Evolutionary conservation across 1,284 basidiomycete species (phyloP).

Genomic region (Fomitiporia mediterranea): DNA sequence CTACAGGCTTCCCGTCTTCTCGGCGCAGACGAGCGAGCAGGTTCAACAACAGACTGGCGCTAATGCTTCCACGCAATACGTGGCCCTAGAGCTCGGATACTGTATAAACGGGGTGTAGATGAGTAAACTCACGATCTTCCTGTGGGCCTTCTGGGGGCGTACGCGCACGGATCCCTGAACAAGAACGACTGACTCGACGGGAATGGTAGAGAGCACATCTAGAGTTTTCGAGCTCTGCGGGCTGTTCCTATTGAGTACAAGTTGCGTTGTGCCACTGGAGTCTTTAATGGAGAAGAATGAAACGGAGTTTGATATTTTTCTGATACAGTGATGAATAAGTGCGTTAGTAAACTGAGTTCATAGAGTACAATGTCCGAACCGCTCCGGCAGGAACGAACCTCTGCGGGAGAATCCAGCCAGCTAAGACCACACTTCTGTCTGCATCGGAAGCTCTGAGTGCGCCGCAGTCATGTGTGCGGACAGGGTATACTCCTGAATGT

Average conservation of each 20-base stretch:
- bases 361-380: constrained; percentile 20
- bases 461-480: constrained; percentile 63
- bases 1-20: neutral
- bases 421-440: constrained; percentile 59
- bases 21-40: neutral
- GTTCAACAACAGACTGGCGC: neutral
- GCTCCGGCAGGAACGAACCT: constrained; percentile 47
- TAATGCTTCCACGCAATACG: neutral
- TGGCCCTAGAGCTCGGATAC: constrained; percentile 1
- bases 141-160: constrained; percentile 59
- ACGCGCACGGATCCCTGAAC: constrained; percentile 65
- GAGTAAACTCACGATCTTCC: constrained; percentile 30
- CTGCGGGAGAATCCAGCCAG: constrained; percentile 75
- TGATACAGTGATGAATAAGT: constrained; percentile 33
- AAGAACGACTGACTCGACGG: constrained; percentile 73
- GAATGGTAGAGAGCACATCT: constrained; percentile 51
- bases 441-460: constrained; percentile 51
- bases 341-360: constrained; percentile 3
- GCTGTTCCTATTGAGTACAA: constrained; percentile 53
- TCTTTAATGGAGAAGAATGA: constrained; percentile 83
- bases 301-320: constrained; percentile 61
- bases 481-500: constrained; percentile 52
- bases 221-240: constrained; percentile 32
- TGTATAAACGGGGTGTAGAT: constrained; percentile 11
- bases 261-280: constrained; percentile 70